Conservation (phyloP, 208 protist species). For the Leptomonas pyrrhocoris region DNA sequence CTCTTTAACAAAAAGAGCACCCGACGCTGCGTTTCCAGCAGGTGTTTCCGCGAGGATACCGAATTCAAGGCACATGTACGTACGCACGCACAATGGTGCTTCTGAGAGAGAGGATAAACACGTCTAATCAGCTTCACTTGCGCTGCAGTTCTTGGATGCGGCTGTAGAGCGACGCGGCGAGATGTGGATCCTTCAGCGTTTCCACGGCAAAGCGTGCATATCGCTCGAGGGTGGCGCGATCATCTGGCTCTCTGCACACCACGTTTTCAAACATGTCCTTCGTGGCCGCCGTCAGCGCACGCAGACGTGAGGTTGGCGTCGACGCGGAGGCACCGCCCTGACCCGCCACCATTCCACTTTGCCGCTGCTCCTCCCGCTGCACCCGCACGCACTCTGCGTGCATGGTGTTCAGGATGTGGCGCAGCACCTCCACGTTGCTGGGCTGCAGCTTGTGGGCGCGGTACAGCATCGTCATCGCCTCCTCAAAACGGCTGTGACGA, state of each 20-base stretch:
- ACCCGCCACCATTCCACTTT: constrained; percentile 23
- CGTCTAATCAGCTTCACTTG: neutral
- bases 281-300: constrained; percentile 42
- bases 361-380: constrained; percentile 39
- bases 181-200: constrained; percentile 52
- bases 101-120: no score
- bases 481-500: constrained; percentile 62
- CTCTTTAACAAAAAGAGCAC: no score
- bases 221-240: constrained; percentile 46
- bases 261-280: constrained; percentile 52
- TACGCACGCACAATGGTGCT: neutral
- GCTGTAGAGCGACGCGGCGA: constrained; percentile 47
- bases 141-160: constrained; percentile 43
- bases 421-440: constrained; percentile 56
- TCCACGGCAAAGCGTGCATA: constrained; percentile 76
- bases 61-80: neutral
- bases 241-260: constrained; percentile 39
- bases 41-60: no score
- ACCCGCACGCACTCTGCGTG: constrained; percentile 65
- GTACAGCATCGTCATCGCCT: constrained; percentile 62
- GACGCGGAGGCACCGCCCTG: constrained; percentile 6
- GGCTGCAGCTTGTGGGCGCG: constrained; percentile 60
- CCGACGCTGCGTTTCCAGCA: no score
- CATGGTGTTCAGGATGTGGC: constrained; percentile 52
- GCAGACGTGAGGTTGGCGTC: constrained; percentile 32